Percentiles rank a stretch among this genome's conserved stretches.
phyloP scores from a whole-genome alignment of 2,329 filamentous ascomycete genomes.

The Trichothecium roseum region DNA sequence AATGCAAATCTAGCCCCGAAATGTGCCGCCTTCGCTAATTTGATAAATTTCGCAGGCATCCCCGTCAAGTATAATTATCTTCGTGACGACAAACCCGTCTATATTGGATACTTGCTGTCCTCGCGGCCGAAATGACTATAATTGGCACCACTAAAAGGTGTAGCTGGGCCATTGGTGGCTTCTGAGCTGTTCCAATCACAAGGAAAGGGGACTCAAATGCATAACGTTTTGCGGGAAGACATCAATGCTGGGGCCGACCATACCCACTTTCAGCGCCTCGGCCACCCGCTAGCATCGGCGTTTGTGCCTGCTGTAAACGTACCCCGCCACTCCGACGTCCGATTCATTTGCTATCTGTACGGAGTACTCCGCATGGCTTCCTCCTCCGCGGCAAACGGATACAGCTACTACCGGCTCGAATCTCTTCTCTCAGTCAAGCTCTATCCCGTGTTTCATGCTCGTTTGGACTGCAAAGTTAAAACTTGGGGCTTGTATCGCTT shows the following conservation, averaged over 20 bases:
- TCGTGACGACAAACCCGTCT: conserved; percentile 22
- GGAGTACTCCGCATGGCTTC: too few species aligned
- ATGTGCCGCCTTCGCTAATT: too few species aligned
- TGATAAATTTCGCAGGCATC: too few species aligned
- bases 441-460: conserved; percentile 58
- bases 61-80: background rate
- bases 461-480: conserved; percentile 63
- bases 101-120: conserved; percentile 34
- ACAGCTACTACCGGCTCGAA: conserved; percentile 67
- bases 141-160: conserved; percentile 30
- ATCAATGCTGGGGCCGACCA: conserved; percentile 56
- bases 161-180: conserved; percentile 20
- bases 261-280: conserved; percentile 49
- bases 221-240: too few species aligned
- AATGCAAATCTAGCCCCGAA: too few species aligned
- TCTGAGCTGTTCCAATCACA: too few species aligned
- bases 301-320: conserved; percentile 52
- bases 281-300: conserved; percentile 29
- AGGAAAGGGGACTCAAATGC: too few species aligned
- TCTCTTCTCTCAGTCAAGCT: conserved; percentile 58
- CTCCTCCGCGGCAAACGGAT: conserved; percentile 60
- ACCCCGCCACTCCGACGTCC: conserved; percentile 63
- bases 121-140: conserved; percentile 28
- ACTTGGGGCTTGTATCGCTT: conserved; percentile 53
- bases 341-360: conserved; percentile 55